Conservation (phyloP, 306 rosid genomes). For the Arachis stenosperma region DNA sequence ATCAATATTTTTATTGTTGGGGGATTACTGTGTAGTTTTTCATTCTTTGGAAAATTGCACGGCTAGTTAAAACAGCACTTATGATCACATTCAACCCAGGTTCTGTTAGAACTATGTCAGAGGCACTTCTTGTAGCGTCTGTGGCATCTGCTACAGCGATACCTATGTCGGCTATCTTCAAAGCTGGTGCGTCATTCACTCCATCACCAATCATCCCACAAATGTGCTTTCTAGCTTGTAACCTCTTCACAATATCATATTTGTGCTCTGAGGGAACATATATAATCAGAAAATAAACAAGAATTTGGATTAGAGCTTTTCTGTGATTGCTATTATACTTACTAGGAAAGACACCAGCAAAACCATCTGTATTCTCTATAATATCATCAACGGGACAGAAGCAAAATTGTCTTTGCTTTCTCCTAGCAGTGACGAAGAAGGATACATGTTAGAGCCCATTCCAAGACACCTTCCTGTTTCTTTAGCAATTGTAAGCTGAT, state of each 20-base stretch:
- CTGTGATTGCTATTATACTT: slow-evolving; percentile 25
- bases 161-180: slow-evolving; percentile 82
- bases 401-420: slow-evolving; percentile 50
- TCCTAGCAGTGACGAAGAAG: slow-evolving; percentile 76
- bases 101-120: slow-evolving; percentile 81
- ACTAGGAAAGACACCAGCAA: slow-evolving; percentile 89
- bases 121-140: slow-evolving; percentile 75
- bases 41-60: slow-evolving; percentile 80
- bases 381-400: slow-evolving; percentile 65
- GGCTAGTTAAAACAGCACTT: slow-evolving; percentile 79
- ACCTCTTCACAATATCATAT: slow-evolving; percentile 74
- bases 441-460: slow-evolving; percentile 85
- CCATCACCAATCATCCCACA: slow-evolving; percentile 92
- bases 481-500: slow-evolving; percentile 77
- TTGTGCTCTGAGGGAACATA: slow-evolving; percentile 58
- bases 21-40: slow-evolving; percentile 72
- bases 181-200: slow-evolving; percentile 78
- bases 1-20: slow-evolving; percentile 1
- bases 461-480: slow-evolving; percentile 85
- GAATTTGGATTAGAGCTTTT: background rate
- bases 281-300: slow-evolving; percentile 15
- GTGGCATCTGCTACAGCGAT: slow-evolving; percentile 81
- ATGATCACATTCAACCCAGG: slow-evolving; percentile 83
- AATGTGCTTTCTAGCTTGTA: slow-evolving; percentile 73
- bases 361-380: slow-evolving; percentile 82